Percentiles rank a stretch among this genome's conserved stretches.
These are phyloP conservation scores for Porosira glacialis DNA, from an alignment of 352 stramenopile species.

Conservation along the genomic window DNA sequence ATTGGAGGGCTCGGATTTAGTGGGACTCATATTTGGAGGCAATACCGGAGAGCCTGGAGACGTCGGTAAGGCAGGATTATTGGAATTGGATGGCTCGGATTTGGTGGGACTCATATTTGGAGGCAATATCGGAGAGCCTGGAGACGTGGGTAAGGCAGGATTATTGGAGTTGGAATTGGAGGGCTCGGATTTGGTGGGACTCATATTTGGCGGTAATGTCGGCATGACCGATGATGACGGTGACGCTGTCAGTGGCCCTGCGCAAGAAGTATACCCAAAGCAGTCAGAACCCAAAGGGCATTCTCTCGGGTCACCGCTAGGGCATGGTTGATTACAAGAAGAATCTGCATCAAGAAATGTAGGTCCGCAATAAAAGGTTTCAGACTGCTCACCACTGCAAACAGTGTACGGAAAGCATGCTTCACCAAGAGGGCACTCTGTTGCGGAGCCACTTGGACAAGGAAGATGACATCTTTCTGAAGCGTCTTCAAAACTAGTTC, in stretches of 20 bases:
- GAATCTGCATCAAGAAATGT: slow-evolving; percentile 28
- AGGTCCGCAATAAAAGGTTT: slow-evolving; percentile 17
- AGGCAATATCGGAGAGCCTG: too few species aligned
- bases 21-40: slow-evolving; percentile 45
- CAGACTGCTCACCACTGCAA: slow-evolving; percentile 44
- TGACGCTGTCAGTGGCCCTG: slow-evolving; percentile 18
- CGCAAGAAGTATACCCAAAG: slow-evolving; percentile 32
- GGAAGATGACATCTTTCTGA: slow-evolving; percentile 59
- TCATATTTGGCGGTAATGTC: slow-evolving; percentile 45
- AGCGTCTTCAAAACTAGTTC: slow-evolving; percentile 63
- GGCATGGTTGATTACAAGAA: slow-evolving; percentile 14
- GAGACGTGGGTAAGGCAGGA: too few species aligned
- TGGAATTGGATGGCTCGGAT: too few species aligned
- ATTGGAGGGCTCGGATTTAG: not conserved
- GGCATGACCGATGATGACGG: too few species aligned
- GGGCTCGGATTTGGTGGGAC: too few species aligned
- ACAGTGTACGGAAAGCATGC: slow-evolving; percentile 77
- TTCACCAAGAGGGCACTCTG: slow-evolving; percentile 62
- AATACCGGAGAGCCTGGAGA: too few species aligned
- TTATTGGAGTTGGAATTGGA: too few species aligned
- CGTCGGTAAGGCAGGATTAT: too few species aligned
- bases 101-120: slow-evolving; percentile 39
- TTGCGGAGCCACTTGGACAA: slow-evolving; percentile 61
- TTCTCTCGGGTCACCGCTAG: slow-evolving; percentile 8
- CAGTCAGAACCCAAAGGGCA: slow-evolving; percentile 26